phyloP scores from a whole-genome alignment of 2,329 filamentous ascomycete genomes.

The Thielaviopsis populi region DNA sequence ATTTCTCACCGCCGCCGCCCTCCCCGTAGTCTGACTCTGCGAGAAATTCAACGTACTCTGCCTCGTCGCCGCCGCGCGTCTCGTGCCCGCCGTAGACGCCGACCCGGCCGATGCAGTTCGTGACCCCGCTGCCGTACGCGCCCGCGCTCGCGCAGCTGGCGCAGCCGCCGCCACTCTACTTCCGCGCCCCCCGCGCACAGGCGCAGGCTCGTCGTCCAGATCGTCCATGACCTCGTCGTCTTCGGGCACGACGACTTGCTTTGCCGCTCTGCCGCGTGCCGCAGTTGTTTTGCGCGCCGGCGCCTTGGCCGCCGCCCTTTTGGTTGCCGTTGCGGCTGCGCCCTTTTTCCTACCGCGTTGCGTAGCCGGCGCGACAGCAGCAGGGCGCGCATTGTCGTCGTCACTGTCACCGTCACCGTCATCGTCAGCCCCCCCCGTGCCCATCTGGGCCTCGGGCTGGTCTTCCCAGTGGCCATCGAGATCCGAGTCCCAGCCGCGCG shows the following conservation, averaged over 20 bases:
- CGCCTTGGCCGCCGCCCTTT: slow-evolving; percentile 27
- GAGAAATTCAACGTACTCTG: slow-evolving; percentile 39
- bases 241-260: slow-evolving; percentile 23
- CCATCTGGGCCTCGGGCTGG: slow-evolving; percentile 43
- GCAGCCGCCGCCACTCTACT: neutral
- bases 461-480: slow-evolving; percentile 76
- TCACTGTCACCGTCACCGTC: slow-evolving; percentile 25
- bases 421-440: slow-evolving; percentile 33
- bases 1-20: slow-evolving; percentile 23
- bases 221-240: slow-evolving; percentile 41
- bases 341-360: slow-evolving; percentile 8
- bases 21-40: slow-evolving; percentile 21
- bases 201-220: slow-evolving; percentile 27
- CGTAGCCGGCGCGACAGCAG: slow-evolving; percentile 18
- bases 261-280: slow-evolving; percentile 25
- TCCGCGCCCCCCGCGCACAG: slow-evolving; percentile 8
- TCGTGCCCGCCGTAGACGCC: slow-evolving; percentile 19
- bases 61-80: slow-evolving; percentile 23
- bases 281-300: slow-evolving; percentile 30
- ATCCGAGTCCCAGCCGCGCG: slow-evolving; percentile 75
- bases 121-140: neutral
- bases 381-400: slow-evolving; percentile 22
- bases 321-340: neutral
- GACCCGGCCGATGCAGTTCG: slow-evolving; percentile 18
- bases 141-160: slow-evolving; percentile 17